Percentiles rank a stretch among this genome's conserved stretches.
Evolutionary conservation across 176 grass and related monocot genomes (phyloP).

Genomic region (Rhynchospora breviuscula): DNA sequence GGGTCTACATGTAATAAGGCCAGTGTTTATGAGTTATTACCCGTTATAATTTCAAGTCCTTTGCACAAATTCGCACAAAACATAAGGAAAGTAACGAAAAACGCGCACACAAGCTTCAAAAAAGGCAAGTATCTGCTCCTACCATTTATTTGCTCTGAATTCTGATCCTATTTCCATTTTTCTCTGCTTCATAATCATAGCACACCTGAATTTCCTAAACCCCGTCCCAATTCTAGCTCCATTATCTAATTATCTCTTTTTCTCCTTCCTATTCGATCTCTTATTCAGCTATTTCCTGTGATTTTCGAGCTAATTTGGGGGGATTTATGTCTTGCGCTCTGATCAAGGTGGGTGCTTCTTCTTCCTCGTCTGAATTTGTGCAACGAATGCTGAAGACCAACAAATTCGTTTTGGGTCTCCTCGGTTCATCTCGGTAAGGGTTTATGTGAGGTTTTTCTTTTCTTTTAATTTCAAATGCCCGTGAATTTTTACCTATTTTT

Average conservation of each 20-base stretch:
- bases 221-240: not conserved
- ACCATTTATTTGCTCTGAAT: not conserved
- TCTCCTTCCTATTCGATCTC: not conserved
- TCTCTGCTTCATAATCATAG: not conserved
- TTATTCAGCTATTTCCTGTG: not conserved
- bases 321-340: slow-evolving; percentile 11
- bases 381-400: not conserved
- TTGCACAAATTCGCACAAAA: too few relatives aligned
- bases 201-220: not conserved
- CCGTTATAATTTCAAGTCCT: not conserved
- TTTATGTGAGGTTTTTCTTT: not conserved
- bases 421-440: slow-evolving; percentile 13
- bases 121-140: not conserved
- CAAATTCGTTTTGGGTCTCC: not conserved
- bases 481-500: not conserved
- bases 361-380: not conserved
- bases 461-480: not conserved
- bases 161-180: not conserved
- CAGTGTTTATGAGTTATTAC: not conserved
- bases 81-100: too few relatives aligned
- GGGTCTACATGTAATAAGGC: not conserved
- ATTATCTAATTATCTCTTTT: not conserved
- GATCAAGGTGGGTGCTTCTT: not conserved
- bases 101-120: not conserved
- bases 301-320: not conserved